Base-by-base conservation (phyloP, 441 rosid genomes). In the Populus hybrid region DNA sequence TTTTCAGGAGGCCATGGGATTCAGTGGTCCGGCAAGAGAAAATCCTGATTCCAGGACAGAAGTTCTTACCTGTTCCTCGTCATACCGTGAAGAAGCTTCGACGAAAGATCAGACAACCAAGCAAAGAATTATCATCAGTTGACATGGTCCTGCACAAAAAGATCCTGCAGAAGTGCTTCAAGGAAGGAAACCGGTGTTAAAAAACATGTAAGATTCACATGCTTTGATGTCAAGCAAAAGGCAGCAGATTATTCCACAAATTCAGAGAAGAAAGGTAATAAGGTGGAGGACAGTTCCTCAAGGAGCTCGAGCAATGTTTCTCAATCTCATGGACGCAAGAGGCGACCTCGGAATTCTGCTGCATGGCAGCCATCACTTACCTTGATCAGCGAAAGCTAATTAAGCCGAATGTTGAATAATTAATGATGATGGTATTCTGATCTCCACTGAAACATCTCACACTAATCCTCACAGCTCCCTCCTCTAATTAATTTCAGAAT, bases 11-110 rank as follows among this genome's bases (percentile, higher is more conserved):
- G 34, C 34, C 34, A 32, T 32, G 34, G 34, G 34, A 32, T 5
- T 32, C 34, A 32, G 34, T 32, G 6, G 34, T 32, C 34, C 6
- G 34, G 34, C 34, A 6, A 32, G 84, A 85, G 34, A 83, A 86
- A 77, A 83, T 85, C 75, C 87, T 88, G 21, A 26, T 59, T 16
- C 90, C 85, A 1, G 92, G 90, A n/a, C 75, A 75, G 75, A 84
- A 82, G 69, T 79, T 81, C 81, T 79, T 78, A 4, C 73, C 82
- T 14, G 86, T 87, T 71, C 88, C 90, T 0, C 73, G 50, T 36
- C 84, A 20, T 35, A 85, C 89, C 0, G 81, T 87, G 35, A 74
- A 70, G 81, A 90, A 90, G 74, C 92, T 88, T 50, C 80, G 85
- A 16, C 50, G 66, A 46, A n/a, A 77, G 70, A 80, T 72, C n/a